Base-by-base conservation (phyloP, 2,329 filamentous ascomycete species). In the Colletotrichum euphorbiae region DNA sequence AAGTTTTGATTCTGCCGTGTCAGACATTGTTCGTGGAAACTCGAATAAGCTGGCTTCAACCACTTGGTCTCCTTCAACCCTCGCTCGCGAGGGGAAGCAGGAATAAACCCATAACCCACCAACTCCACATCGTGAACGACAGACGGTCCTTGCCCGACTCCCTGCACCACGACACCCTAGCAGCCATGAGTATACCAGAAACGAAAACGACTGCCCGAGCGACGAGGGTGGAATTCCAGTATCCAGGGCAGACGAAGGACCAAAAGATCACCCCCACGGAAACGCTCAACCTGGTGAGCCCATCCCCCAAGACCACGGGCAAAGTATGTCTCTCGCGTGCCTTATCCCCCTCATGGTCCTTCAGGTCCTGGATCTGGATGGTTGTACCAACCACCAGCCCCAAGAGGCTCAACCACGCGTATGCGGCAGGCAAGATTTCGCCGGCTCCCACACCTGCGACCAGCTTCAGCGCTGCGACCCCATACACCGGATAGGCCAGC, bases 81-180 rank as follows among this genome's bases (percentile, higher is more conserved):
- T 31, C 9, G 1, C 48, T n/a, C 48, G 17, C 31, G 6, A 36
- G 15, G n/a, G 48, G 48, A 13, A 51, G 48, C 21, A 31, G 15
- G 31, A 33, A 51, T 15, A 51, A 51, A 21, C 28, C 48, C 48
- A 51, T 33, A 21, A 33, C 28, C 48, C 48, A 33, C 48, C 48
- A 51, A 51, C 48, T 51, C 48, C 48, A 51, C 48, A 19, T 33
- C 48, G 17, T 28, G 17, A 51, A 51, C 21, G 48, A 51, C 24
- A 51, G 48, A 8, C 48, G 48, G 31, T 51, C 48, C 48, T 24
- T 28, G 21, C 17, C 21, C 17, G 48, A 15, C 9, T 28, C 48
- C 17, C 3, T 51, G 21, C 28, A 13, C 11, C 28, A 19, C 21
- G 15, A n/a, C 31, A 51, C 31, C 15, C 48, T 51, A 8, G 24